Base-by-base conservation (phyloP, 371 early-diverging fungal genomes). In the Syncephalastrum sp. region DNA sequence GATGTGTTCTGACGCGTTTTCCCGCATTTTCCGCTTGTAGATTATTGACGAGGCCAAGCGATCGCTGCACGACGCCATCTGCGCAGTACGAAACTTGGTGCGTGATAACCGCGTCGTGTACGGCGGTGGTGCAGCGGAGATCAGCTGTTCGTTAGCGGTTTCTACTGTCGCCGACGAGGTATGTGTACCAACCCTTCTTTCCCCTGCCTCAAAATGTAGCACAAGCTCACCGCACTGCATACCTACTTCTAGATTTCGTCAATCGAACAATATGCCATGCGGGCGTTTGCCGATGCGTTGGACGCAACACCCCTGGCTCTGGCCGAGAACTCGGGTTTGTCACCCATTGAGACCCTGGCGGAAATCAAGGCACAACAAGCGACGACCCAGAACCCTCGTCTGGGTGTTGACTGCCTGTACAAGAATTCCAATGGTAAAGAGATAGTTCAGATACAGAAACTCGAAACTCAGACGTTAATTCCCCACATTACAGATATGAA, bases 31-130 rank as follows among this genome's bases (percentile, higher is more conserved):
- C 17, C n/a, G n/a, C 19, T 63, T 15, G 19, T 69, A 83, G 85
- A 96, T 99, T 56, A 96, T 99, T 64, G 99, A 99, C 73, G 99
- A 99, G 77, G 99, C 99, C 65, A 97, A 99, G 83, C 90, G 99
- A 54, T 94, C 96, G 54, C 84, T 99, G 42, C 96, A 96, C 69
- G 99, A 99, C 78, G 99, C 99, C 42, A 93, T 99, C 64, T 99
- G 99, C 71, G 99, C 97, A 52, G 99, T 99, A 29, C 92, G 99
- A 66, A 99, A 99, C 77, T 80, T 99, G 63, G 87, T 99, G 43
- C 83, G 88, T 52, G 95, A 98, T 75, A 95, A 94, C 83, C 93
- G 96, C 61, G 94, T 99, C 45, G 99, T 99, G 5, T 99, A 99
- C 77, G 99, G 99, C 60, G 99, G 99, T 61, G 99, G 99, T 59